Evolutionary conservation across 2,329 filamentous ascomycete genomes (phyloP).

Genomic region (Botrytis hyacinthi): DNA sequence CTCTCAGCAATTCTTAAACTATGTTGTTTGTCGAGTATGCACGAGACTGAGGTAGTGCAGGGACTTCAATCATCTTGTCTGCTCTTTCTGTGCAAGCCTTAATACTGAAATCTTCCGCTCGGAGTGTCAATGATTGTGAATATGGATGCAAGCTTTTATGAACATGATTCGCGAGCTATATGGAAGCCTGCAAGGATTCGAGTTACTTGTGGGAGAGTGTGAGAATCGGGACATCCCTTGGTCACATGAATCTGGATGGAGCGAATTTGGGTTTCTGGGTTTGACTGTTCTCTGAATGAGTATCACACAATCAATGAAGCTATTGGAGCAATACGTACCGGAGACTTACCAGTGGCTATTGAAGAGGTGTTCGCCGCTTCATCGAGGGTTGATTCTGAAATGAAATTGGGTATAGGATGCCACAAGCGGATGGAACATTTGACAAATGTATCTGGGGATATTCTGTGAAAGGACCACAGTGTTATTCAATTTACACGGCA

Average conservation of each 20-base stretch:
- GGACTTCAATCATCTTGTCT: neutral
- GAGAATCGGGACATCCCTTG: neutral
- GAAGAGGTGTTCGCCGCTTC: neutral
- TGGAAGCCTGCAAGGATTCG: neutral
- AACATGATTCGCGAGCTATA: neutral
- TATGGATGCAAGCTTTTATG: neutral
- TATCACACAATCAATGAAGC: too few relatives aligned
- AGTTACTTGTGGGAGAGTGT: neutral
- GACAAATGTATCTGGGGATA: too few relatives aligned
- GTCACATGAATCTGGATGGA: too few relatives aligned
- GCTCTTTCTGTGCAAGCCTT: neutral
- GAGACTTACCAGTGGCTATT: neutral
- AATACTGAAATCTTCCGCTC: neutral
- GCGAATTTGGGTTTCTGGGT: neutral
- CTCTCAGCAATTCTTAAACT: neutral
- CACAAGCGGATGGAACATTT: neutral
- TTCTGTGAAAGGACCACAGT: neutral
- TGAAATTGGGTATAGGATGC: neutral
- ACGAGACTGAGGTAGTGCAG: neutral
- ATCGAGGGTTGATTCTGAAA: neutral
- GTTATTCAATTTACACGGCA: neutral
- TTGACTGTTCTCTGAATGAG: neutral
- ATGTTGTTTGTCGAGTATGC: neutral
- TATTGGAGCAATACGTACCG: neutral
- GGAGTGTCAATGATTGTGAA: neutral